Evolutionary conservation across 495 filamentous ascomycete genomes (phyloP), one percentile per base, ranked within the genome.

Genomic region (Podospora sp.): DNA sequence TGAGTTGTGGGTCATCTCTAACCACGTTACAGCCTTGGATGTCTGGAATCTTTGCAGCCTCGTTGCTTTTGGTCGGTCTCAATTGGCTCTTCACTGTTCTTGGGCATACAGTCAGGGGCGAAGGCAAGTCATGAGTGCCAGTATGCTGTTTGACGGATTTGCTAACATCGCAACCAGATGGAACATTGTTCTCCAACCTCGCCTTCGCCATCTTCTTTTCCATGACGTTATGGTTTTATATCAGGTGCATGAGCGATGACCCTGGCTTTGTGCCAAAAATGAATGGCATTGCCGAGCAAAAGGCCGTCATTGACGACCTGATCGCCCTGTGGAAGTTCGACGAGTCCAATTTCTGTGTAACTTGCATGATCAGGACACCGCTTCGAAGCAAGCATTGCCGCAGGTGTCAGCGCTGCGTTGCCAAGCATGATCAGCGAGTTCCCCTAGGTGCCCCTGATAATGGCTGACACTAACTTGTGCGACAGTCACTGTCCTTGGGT

Each of bases 401-500:
- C 72, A 85, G 89, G 68, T 99, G 95, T 72, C 86, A 88, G 65
- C 92, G 95, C 58, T 99, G 95, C 77, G 89, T 99, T 69, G 92
- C 95, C 29, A 97, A 95, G 79, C 91, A 97, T 77, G 95, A 99
- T 74, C 95, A 99, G 94, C 97, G 80, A 82, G 93, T 76, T 33
- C n/a, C n/a, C n/a, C n/a, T n/a, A n/a, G n/a, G n/a, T n/a, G 35
- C 57, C 49, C 22, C 35, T n/a, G 11, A 6, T 3, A 33, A 33
- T 12, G 4, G 6, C 26, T 58, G 18, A 33, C 66, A 67, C 82
- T 89, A 75, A 91, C 76, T 9, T 46, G 40, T 52, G 16, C n/a
- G n/a, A 36, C 65, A 98, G 94, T 72, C 95, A 99, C 75, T 99
- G 95, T 72, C 95, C 95, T 0, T 99, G 95, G 95, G 92, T 97